Evolutionary conservation across 2,329 filamentous ascomycete species (phyloP).

Genomic region (Sclerotinia spermophila): DNA sequence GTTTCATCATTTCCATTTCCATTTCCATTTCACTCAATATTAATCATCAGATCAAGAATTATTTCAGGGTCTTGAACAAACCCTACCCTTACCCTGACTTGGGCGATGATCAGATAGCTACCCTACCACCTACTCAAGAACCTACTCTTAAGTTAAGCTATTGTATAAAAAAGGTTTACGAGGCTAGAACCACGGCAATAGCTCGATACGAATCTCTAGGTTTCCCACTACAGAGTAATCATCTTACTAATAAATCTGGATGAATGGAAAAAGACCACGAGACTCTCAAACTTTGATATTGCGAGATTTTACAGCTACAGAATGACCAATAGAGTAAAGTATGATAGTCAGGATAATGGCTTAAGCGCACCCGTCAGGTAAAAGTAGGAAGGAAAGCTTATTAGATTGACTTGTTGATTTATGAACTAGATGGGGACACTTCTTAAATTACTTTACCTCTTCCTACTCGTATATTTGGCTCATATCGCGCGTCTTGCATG

Average conservation of each 20-base stretch:
- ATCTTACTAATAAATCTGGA: neutral
- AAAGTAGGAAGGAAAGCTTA: neutral
- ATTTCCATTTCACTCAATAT: neutral
- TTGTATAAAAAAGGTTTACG: neutral
- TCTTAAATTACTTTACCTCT: neutral
- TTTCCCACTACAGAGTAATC: too few relatives aligned
- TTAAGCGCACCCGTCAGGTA: neutral
- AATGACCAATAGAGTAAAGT: conserved; percentile 2
- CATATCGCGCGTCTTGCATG: neutral
- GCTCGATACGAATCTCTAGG: neutral
- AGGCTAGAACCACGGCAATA: neutral
- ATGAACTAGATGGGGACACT: neutral
- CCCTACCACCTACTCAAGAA: too few relatives aligned
- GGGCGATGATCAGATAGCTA: neutral
- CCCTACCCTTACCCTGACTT: neutral
- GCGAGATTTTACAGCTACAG: neutral
- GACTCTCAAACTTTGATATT: neutral
- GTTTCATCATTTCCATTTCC: neutral
- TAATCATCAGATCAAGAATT: neutral
- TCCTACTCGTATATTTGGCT: neutral
- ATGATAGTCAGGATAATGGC: neutral
- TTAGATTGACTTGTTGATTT: neutral
- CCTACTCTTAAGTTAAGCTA: too few relatives aligned
- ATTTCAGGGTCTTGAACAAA: neutral
- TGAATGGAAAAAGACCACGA: neutral